These are phyloP conservation scores for Groenewaldozyma tartarivorans DNA, from an alignment of 805 yeast species.

Conservation along the genomic window DNA sequence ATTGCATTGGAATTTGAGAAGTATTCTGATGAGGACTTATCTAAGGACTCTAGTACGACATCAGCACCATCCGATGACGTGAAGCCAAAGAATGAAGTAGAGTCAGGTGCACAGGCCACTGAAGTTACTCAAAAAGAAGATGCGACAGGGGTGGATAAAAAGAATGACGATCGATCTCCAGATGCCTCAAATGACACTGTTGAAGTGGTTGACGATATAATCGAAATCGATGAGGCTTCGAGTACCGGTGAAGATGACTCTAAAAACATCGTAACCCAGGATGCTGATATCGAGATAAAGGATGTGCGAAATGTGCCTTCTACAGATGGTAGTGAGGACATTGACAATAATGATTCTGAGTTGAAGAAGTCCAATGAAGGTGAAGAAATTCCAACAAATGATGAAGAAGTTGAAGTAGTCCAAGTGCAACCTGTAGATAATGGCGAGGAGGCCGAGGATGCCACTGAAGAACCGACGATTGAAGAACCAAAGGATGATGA, in stretches of 20 bases:
- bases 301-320: constrained; percentile 1
- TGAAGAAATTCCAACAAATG: constrained; percentile 1
- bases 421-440: constrained; percentile 2
- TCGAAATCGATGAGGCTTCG: not conserved
- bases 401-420: constrained; percentile 4
- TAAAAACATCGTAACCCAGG: constrained; percentile 6
- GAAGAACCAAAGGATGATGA: constrained; percentile 5
- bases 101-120: no score
- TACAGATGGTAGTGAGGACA: not conserved
- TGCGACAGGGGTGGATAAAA: no score
- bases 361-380: not conserved
- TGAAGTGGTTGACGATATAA: constrained; percentile 1
- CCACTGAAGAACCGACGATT: constrained; percentile 1
- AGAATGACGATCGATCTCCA: no score
- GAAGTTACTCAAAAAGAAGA: no score
- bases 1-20: not conserved
- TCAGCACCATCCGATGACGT: no score
- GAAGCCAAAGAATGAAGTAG: no score
- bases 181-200: not conserved
- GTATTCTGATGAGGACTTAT: not conserved
- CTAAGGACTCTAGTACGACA: no score
- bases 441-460: not conserved
- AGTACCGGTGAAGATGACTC: constrained; percentile 4
- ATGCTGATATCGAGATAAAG: constrained; percentile 1
- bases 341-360: not conserved